phyloP scores from a whole-genome alignment of 1,139 yeast genomes.

The Wickerhamomyces sp. region DNA sequence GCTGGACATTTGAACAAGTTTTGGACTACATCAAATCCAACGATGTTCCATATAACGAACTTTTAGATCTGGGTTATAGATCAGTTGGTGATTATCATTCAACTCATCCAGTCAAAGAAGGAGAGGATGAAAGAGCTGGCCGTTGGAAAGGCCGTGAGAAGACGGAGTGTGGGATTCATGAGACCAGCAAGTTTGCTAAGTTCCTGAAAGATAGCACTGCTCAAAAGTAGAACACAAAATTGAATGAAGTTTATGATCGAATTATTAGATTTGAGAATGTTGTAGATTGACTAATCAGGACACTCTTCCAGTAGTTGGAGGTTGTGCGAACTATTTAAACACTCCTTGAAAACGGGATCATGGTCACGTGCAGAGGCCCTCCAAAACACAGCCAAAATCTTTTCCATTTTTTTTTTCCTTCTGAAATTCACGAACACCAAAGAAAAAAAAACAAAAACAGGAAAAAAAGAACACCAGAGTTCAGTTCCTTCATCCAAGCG shows the following conservation, averaged over 20 bases:
- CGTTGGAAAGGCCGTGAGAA: conserved; percentile 93
- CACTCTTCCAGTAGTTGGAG: too few relatives aligned
- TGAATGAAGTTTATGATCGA: too few relatives aligned
- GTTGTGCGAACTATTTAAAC: too few relatives aligned
- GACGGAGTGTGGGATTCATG: conserved; percentile 96
- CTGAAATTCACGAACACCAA: too few relatives aligned
- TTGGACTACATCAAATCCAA: conserved; percentile 61
- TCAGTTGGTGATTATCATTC: conserved; percentile 97
- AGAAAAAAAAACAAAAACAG: background rate
- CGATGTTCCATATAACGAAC: conserved; percentile 78
- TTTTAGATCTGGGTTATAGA: conserved; percentile 82
- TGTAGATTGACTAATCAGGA: too few relatives aligned
- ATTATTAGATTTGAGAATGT: too few relatives aligned
- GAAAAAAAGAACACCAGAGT: background rate
- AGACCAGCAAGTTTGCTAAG: conserved; percentile 65
- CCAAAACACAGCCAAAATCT: too few relatives aligned
- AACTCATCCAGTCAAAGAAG: conserved; percentile 82
- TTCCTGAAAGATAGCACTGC: conserved; percentile 30
- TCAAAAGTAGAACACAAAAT: too few relatives aligned
- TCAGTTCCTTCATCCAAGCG: background rate
- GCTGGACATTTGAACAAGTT: conserved; percentile 77
- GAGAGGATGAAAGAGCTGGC: conserved; percentile 94
- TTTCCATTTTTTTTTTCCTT: too few relatives aligned
- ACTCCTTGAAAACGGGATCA: too few relatives aligned
- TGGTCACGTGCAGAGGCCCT: too few relatives aligned